phyloP scores from a whole-genome alignment of 2,329 filamentous ascomycete genomes.

The Cladosporium halotolerans region DNA sequence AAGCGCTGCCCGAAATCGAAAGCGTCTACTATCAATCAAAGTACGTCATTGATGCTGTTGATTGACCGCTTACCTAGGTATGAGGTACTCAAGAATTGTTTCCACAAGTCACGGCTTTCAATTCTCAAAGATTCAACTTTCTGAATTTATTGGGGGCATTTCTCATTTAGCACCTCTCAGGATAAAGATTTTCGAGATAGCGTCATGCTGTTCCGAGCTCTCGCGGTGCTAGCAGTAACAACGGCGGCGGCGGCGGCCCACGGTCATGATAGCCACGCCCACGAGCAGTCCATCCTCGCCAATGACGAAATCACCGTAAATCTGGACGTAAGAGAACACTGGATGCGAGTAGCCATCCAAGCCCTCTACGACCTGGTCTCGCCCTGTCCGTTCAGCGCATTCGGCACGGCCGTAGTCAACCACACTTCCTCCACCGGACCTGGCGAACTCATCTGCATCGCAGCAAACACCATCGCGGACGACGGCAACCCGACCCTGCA shows the following conservation, averaged over 20 bases:
- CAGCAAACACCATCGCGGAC: slow-evolving; percentile 40
- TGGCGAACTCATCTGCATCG: slow-evolving; percentile 46
- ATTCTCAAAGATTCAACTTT: no score
- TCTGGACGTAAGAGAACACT: slow-evolving; percentile 39
- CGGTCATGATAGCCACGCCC: neutral
- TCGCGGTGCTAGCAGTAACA: neutral
- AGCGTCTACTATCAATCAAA: no score
- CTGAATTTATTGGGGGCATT: no score
- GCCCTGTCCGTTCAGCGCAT: slow-evolving; percentile 50
- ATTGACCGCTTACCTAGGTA: no score
- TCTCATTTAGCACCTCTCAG: no score
- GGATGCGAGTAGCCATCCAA: slow-evolving; percentile 48
- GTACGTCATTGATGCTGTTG: no score
- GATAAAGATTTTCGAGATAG: no score
- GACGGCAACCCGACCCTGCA: slow-evolving; percentile 50
- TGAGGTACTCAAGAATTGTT: no score
- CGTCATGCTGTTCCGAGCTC: neutral
- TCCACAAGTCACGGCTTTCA: no score
- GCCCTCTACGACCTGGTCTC: slow-evolving; percentile 38
- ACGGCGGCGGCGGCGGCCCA: slow-evolving; percentile 20
- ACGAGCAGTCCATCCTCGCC: neutral
- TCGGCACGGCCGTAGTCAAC: slow-evolving; percentile 51
- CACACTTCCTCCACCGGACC: slow-evolving; percentile 39
- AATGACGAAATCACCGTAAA: slow-evolving; percentile 24
- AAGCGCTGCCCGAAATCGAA: no score